Base-by-base conservation (phyloP, 192 early-diverging fungal species). In the Obelidium mucronatum region DNA sequence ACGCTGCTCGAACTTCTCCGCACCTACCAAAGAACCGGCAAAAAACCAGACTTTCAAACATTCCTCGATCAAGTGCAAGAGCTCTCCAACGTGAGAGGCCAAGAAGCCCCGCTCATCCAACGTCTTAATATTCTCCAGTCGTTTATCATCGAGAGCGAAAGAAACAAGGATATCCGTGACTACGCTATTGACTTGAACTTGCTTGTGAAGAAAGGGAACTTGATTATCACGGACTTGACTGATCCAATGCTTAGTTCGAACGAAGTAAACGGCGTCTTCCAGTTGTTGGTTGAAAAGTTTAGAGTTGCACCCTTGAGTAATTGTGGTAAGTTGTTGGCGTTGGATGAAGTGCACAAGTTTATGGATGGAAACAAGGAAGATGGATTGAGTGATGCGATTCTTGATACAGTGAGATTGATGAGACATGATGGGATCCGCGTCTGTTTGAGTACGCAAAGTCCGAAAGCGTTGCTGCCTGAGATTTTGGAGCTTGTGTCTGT, bases 311-410 rank as follows among this genome's bases (percentile, higher is more conserved):
- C 71, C 2, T 55, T 65, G 34, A 17, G n/a, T 8, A 69, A 40
- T 30, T 40, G 66, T 19, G 73, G 77, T 40, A 80, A 81, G 62
- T 40, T 82, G 0, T 58, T 53, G 11, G 81, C 80, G 17, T 61
- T 82, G 19, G 81, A 82, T 65, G 81, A 82, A 65, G 78, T 73
- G 6, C 81, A 82, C 58, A 82, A 82, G 37, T 81, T 77, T 68
- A 62, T 81, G 30, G 35, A 53, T 39, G 30, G 56, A 2, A 22
- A 39, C 19, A 69, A 53, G 2, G 37, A 44, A 3, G 77, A 78
- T 24, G 75, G 78, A 4, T 72, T 82, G 17, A 59, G 44, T 54
- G 62, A 36, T 6, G 67, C 65, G 26, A 68, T 82, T 13, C 59
- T 82, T 31, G 51, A 58, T 15, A 71, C 76, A 22, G 66, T 80